Evolutionary conservation across 2,329 filamentous ascomycete genomes (phyloP).

Genomic region (Coleophoma eucalyptorum): DNA sequence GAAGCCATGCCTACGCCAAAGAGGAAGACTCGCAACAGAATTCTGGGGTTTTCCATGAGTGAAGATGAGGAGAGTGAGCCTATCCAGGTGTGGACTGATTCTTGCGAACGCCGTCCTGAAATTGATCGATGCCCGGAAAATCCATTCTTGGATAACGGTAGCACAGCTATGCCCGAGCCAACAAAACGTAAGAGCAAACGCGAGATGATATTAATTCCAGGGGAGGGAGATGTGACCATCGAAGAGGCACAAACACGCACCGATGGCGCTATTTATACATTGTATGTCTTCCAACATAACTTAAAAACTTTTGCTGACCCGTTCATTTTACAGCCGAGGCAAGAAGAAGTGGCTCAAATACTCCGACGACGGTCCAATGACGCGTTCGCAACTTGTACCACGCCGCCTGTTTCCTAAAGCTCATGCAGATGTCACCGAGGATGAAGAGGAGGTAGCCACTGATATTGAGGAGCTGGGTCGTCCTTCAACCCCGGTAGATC

Average conservation of each 20-base stretch:
- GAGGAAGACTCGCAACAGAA: slow-evolving; percentile 55
- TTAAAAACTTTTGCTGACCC: slow-evolving; percentile 17
- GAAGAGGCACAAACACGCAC: slow-evolving; percentile 60
- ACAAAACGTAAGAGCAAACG: slow-evolving; percentile 50
- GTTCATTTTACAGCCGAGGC: slow-evolving; percentile 57
- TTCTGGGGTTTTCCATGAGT: slow-evolving; percentile 46
- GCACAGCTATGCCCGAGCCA: slow-evolving; percentile 36
- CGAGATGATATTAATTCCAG: slow-evolving; percentile 45
- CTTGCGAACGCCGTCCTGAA: slow-evolving; percentile 72
- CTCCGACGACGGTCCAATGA: slow-evolving; percentile 42
- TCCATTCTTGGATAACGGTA: slow-evolving; percentile 59
- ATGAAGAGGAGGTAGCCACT: slow-evolving; percentile 47
- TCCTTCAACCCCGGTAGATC: slow-evolving; percentile 22
- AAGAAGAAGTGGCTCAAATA: slow-evolving; percentile 71
- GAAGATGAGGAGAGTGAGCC: slow-evolving; percentile 48
- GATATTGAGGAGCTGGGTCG: slow-evolving; percentile 34
- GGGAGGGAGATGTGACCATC: slow-evolving; percentile 42
- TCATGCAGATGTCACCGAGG: slow-evolving; percentile 52
- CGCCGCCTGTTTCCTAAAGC: slow-evolving; percentile 59
- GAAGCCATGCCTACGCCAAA: slow-evolving; percentile 56
- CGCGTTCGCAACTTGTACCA: slow-evolving; percentile 67
- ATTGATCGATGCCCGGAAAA: slow-evolving; percentile 64
- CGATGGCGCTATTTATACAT: slow-evolving; percentile 72
- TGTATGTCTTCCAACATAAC: slow-evolving; percentile 55
- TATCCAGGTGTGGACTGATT: slow-evolving; percentile 76